Base-by-base conservation (phyloP, 2,329 filamentous ascomycete species). In the Juglanconis juglandina region DNA sequence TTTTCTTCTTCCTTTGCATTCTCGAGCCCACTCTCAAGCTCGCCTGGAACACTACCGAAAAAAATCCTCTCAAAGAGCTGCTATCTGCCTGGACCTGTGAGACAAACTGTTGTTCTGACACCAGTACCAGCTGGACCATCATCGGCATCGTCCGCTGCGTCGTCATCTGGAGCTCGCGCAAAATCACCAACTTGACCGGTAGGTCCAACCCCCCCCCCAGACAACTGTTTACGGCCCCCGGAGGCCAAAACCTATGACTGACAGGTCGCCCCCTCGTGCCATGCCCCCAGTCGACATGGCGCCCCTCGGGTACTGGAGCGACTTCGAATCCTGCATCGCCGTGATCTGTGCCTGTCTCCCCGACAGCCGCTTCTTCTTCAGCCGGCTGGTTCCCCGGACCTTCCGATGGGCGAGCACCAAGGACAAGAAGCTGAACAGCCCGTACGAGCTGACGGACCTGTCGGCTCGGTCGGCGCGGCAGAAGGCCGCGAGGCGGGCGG, bases 331-430 rank as follows among this genome's bases (percentile, higher is more conserved):
- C 8, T 24, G 42, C 14, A 49, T 58, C 37, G 55, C 55, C 14
- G 44, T 58, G 3, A 58, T 58, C 14, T 58, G 55, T 34, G 55
- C 55, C 1, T 58, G 55, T 49, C 55, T 58, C 2, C 55, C 55
- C 7, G 55, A 58, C 32, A 52, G 55, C 55, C 55, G 55, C 4
- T 58, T 58, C 48, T 58, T 58, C 48, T 58, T 58, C 47, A 51
- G 47, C 30, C 37, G 37, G 11, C 47, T 58, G 30, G 47, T 58
- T 3, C 55, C 55, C 17, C 11, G 10, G 39, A 42, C 39, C n/a
- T 11, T 42, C 39, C 10, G 39, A 14, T 42, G 39, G 39, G 11
- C 39, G 10, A 42, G 10, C 10, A 14, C 39, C 10, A 42, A 42
- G 39, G 39, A 10, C 11, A 42, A 10, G 4, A 42, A 10, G 39